A percentile compares a stretch with the other conserved stretches of the same genome.
These are phyloP conservation scores for Lodderomyces pseudojiufengensis DNA, from an alignment of 1,139 yeast genomes.

Conservation along the genomic window DNA sequence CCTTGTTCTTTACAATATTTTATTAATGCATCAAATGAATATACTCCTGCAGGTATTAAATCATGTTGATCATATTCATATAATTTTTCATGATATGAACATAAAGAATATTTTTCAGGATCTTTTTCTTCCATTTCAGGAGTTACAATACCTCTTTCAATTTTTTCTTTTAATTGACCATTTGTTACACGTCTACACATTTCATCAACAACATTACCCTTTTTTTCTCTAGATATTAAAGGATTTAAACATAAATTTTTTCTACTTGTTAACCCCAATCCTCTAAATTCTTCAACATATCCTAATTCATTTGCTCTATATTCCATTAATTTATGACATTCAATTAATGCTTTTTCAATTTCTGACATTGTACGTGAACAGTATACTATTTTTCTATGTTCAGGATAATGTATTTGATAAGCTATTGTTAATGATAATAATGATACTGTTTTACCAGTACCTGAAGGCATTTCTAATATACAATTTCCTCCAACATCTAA, in stretches of 20 bases:
- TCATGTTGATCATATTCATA: slow-evolving; percentile 84
- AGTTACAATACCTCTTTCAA: slow-evolving; percentile 55
- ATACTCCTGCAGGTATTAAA: slow-evolving; percentile 87
- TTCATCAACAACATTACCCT: slow-evolving; percentile 94
- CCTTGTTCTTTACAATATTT: slow-evolving; percentile 73
- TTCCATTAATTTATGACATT: slow-evolving; percentile 83
- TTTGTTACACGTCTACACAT: slow-evolving; percentile 92
- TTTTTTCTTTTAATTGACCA: slow-evolving; percentile 73
- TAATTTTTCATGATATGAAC: slow-evolving; percentile 87
- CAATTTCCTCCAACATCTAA: slow-evolving; percentile 97
- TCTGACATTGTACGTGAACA: slow-evolving; percentile 99
- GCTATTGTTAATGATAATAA: slow-evolving; percentile 88
- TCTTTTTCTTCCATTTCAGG: slow-evolving; percentile 45
- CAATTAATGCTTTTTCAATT: slow-evolving; percentile 96
- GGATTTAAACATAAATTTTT: slow-evolving; percentile 93
- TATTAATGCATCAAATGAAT: slow-evolving; percentile 80
- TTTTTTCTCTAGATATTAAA: slow-evolving; percentile 76
- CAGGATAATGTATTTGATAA: slow-evolving; percentile 93
- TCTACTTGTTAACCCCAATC: slow-evolving; percentile 90
- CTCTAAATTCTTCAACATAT: slow-evolving; percentile 81
- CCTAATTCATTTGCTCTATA: slow-evolving; percentile 82
- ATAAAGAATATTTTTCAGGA: slow-evolving; percentile 34
- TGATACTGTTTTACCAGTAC: slow-evolving; percentile 96
- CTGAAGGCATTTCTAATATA: slow-evolving; percentile 99
- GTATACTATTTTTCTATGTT: slow-evolving; percentile 88